A percentile compares a stretch with the other conserved stretches of the same genome.
These are phyloP conservation scores for Royoungia palumana DNA, from an alignment of 768 basidiomycete genomes.

Conservation along the genomic window DNA sequence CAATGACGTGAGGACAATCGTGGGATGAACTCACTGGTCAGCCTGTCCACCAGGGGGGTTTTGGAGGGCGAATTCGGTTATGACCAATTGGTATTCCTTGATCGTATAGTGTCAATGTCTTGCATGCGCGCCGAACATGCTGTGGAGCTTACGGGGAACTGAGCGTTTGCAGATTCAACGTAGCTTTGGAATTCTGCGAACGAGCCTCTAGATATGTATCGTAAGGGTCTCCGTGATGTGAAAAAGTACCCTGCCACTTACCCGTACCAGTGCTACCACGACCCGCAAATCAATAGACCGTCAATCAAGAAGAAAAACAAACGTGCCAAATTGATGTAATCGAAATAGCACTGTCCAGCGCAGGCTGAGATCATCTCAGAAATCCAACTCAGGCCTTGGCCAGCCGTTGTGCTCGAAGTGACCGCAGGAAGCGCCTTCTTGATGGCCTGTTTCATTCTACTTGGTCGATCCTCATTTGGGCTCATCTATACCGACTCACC, in stretches of 20 bases:
- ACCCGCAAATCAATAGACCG: not conserved
- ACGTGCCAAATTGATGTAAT: slow-evolving; percentile 35
- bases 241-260: slow-evolving; percentile 4
- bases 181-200: slow-evolving; percentile 31
- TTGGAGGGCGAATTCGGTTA: slow-evolving; percentile 34
- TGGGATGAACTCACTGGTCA: slow-evolving; percentile 23
- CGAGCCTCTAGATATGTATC: slow-evolving; percentile 13
- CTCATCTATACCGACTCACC: slow-evolving; percentile 19
- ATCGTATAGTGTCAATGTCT: slow-evolving; percentile 2
- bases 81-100: slow-evolving; percentile 25
- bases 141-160: slow-evolving; percentile 25
- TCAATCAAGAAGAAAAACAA: not conserved
- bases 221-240: not conserved
- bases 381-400: slow-evolving; percentile 36
- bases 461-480: not conserved
- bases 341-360: slow-evolving; percentile 33
- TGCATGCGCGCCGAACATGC: too few species aligned
- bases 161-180: slow-evolving; percentile 23
- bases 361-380: slow-evolving; percentile 35
- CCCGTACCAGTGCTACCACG: slow-evolving; percentile 29
- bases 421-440: slow-evolving; percentile 39
- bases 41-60: slow-evolving; percentile 31
- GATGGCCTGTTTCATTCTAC: slow-evolving; percentile 22
- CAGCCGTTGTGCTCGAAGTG: slow-evolving; percentile 31
- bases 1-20: too few species aligned